Evolutionary conservation across 208 protist species (phyloP).

Genomic region (Acanthamoeba sp.): DNA sequence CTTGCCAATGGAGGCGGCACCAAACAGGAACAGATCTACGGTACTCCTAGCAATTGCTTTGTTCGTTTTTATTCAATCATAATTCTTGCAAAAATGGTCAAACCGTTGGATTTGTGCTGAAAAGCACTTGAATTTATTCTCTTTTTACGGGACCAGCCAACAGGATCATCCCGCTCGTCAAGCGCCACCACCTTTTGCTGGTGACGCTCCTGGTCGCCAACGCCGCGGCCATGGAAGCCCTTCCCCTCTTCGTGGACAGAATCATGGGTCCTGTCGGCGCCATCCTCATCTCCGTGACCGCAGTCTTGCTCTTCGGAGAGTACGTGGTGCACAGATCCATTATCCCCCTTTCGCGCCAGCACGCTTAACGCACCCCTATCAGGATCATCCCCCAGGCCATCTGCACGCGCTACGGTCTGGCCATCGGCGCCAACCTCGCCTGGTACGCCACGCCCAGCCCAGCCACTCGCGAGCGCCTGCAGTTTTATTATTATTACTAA

Average conservation of each 20-base stretch:
- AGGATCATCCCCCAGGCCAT: constrained; percentile 89
- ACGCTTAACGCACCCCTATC: too few species aligned
- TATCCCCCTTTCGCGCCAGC: too few species aligned
- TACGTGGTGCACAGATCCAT: neutral
- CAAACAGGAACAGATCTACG: constrained; percentile 67
- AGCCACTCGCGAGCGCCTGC: neutral
- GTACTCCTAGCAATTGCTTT: neutral
- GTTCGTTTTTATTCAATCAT: neutral
- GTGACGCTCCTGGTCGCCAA: constrained; percentile 87
- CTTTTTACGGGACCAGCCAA: neutral
- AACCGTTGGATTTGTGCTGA: neutral
- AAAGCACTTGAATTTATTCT: neutral
- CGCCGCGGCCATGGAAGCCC: constrained; percentile 79
- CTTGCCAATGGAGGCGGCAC: constrained; percentile 77
- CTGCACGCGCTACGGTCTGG: constrained; percentile 86
- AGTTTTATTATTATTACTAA: too few species aligned
- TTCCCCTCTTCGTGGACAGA: constrained; percentile 86
- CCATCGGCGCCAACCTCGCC: constrained; percentile 83
- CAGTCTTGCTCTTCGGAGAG: constrained; percentile 89
- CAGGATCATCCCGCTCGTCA: constrained; percentile 69
- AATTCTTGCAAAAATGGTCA: too few species aligned
- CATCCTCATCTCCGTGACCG: constrained; percentile 87
- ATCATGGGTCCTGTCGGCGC: constrained; percentile 79
- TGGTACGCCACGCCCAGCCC: constrained; percentile 61
- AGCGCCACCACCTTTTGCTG: constrained; percentile 85